Conservation (phyloP, 2,329 filamentous ascomycete genomes). For the Colletotrichum sp. region DNA sequence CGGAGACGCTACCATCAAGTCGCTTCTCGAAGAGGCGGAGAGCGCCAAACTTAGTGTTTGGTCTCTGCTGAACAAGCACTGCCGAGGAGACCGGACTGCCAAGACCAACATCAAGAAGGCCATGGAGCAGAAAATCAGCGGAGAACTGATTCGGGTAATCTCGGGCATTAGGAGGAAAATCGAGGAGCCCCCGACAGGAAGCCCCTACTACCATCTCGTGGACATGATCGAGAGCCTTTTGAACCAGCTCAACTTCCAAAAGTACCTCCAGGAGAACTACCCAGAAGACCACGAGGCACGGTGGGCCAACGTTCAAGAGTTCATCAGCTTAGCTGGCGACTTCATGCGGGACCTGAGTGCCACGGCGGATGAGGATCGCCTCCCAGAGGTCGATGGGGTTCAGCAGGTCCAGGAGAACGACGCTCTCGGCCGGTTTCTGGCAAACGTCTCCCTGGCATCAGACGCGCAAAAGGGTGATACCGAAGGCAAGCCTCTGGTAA, state of each 20-base stretch:
- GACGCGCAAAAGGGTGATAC: slow-evolving; percentile 68
- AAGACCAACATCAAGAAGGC: slow-evolving; percentile 54
- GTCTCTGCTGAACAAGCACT: slow-evolving; percentile 68
- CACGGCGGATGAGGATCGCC: slow-evolving; percentile 53
- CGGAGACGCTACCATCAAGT: slow-evolving; percentile 78
- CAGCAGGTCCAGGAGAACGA: slow-evolving; percentile 71
- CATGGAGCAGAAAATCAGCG: slow-evolving; percentile 59
- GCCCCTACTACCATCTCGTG: slow-evolving; percentile 43
- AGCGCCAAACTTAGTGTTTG: slow-evolving; percentile 73
- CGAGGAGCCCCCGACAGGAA: slow-evolving; percentile 30
- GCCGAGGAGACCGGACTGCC: slow-evolving; percentile 51
- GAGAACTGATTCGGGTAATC: slow-evolving; percentile 50
- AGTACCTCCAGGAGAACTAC: slow-evolving; percentile 75
- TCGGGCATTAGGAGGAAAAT: slow-evolving; percentile 35
- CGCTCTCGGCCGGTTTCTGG: slow-evolving; percentile 78
- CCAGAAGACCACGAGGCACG: slow-evolving; percentile 77
- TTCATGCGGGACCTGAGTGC: slow-evolving; percentile 54
- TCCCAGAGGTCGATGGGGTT: slow-evolving; percentile 74
- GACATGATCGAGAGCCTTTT: slow-evolving; percentile 59
- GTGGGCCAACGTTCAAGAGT: slow-evolving; percentile 89
- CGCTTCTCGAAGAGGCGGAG: slow-evolving; percentile 79
- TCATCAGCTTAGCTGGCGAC: slow-evolving; percentile 80
- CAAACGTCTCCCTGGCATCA: slow-evolving; percentile 86
- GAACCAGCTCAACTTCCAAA: slow-evolving; percentile 72
- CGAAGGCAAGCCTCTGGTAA: slow-evolving; percentile 69